These are phyloP conservation scores for Ruellia speciosa DNA, from an alignment of 305 asterid species.

Conservation along the genomic window DNA sequence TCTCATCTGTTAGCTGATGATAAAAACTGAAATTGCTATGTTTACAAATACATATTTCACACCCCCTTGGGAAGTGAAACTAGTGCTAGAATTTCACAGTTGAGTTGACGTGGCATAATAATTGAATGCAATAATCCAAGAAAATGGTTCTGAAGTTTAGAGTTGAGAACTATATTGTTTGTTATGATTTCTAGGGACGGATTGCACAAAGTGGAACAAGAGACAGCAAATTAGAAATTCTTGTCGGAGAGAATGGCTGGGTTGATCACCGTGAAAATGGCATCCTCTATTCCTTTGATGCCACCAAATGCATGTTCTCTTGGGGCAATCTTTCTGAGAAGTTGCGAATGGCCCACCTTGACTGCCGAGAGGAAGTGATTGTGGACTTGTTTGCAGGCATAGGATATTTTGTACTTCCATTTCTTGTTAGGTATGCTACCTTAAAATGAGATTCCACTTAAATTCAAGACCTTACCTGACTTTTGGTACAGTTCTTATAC, in stretches of 20 bases:
- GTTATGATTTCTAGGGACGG: slow-evolving; percentile 49
- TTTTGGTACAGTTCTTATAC: neutral
- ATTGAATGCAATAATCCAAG: neutral
- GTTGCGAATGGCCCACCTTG: slow-evolving; percentile 69
- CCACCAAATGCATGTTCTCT: slow-evolving; percentile 95
- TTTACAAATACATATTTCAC: neutral
- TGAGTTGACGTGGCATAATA: neutral
- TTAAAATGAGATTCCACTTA: slow-evolving; percentile 6
- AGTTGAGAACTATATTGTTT: slow-evolving; percentile 17
- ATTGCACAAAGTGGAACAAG: slow-evolving; percentile 78
- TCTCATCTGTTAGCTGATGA: slow-evolving; percentile 8
- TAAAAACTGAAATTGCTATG: neutral
- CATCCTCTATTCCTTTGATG: slow-evolving; percentile 63
- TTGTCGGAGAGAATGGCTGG: slow-evolving; percentile 80
- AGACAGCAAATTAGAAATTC: slow-evolving; percentile 89
- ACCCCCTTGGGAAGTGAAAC: neutral
- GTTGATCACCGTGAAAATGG: slow-evolving; percentile 65
- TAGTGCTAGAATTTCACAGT: slow-evolving; percentile 6
- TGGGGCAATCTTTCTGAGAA: slow-evolving; percentile 99
- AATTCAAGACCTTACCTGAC: neutral
- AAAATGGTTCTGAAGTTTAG: neutral
- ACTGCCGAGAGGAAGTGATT: slow-evolving; percentile 74
- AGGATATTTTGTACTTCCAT: slow-evolving; percentile 87
- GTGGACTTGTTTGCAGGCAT: slow-evolving; percentile 95
- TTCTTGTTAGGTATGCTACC: slow-evolving; percentile 57